Conservation (phyloP, 768 basidiomycete species). For the Sarcodon aspratus region DNA sequence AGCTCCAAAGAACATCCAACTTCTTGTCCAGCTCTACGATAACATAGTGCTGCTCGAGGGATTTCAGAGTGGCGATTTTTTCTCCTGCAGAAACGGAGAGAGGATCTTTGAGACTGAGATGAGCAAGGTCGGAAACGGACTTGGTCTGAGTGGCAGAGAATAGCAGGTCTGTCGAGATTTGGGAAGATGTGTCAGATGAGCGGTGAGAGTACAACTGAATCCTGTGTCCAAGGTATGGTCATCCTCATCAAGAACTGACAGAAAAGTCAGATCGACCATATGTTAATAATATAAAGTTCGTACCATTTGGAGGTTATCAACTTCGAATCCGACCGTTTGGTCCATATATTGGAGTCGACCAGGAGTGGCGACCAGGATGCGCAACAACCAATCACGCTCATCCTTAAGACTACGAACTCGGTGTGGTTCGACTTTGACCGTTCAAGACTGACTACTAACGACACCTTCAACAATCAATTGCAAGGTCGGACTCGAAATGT, state of each 20-base stretch:
- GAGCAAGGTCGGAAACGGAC: constrained; percentile 79
- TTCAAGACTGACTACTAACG: too few relatives aligned
- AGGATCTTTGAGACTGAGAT: constrained; percentile 79
- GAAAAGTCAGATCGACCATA: neutral
- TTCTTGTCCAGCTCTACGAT: constrained; percentile 79
- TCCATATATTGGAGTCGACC: constrained; percentile 97
- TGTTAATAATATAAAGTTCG: constrained; percentile 15
- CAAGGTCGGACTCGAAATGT: too few relatives aligned
- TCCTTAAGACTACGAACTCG: too few relatives aligned
- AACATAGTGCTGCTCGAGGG: constrained; percentile 83
- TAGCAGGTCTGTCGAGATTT: constrained; percentile 89
- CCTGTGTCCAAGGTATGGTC: constrained; percentile 97
- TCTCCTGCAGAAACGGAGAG: constrained; percentile 51
- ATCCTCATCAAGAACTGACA: constrained; percentile 86
- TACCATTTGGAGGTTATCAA: constrained; percentile 86
- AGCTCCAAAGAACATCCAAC: constrained; percentile 86
- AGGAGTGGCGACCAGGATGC: constrained; percentile 95
- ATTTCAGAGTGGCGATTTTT: constrained; percentile 51
- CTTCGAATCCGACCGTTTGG: constrained; percentile 91
- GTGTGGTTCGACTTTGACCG: too few relatives aligned
- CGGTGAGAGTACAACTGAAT: constrained; percentile 79
- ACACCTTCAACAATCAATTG: too few relatives aligned
- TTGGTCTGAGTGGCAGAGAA: constrained; percentile 97
- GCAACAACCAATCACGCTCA: constrained; percentile 74
- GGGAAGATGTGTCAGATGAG: constrained; percentile 86